Percentiles rank a stretch among this genome's conserved stretches.
phyloP scores from a whole-genome alignment of 2,329 filamentous ascomycete species.

The Cordyceps javanica region DNA sequence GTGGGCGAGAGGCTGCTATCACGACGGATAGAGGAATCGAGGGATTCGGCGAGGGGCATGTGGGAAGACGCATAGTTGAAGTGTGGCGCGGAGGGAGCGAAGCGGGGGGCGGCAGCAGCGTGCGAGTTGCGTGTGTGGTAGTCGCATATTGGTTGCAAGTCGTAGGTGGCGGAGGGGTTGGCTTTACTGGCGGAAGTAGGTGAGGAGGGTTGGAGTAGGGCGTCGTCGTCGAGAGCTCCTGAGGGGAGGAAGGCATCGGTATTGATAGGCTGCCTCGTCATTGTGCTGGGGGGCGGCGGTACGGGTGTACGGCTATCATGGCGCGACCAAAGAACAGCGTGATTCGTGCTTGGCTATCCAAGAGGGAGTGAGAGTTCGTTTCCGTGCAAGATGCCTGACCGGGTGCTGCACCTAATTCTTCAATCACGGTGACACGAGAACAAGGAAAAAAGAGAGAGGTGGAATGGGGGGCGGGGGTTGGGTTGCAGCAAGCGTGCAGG shows the following conservation, averaged over 20 bases:
- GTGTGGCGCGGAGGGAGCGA: conserved; percentile 18
- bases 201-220: conserved; percentile 20
- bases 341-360: background rate
- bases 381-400: background rate
- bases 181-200: conserved; percentile 22
- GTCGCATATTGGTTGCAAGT: conserved; percentile 31
- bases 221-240: conserved; percentile 30
- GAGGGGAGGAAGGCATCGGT: conserved; percentile 38
- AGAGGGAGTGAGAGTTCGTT: background rate
- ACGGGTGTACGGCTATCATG: conserved; percentile 5
- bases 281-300: conserved; percentile 17
- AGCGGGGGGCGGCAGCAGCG: conserved; percentile 18
- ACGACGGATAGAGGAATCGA: conserved; percentile 12
- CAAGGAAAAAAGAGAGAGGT: background rate
- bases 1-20: conserved; percentile 15
- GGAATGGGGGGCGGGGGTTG: background rate
- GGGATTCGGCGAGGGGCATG: conserved; percentile 21
- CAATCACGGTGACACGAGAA: background rate
- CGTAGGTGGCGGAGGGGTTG: conserved; percentile 30
- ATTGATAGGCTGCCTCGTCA: conserved; percentile 37
- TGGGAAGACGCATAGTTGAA: conserved; percentile 13
- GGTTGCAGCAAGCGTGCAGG: conserved; percentile 3
- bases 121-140: conserved; percentile 24
- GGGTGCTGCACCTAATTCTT: background rate
- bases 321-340: background rate